Percentiles rank a stretch among this genome's conserved stretches.
These are phyloP conservation scores for Osmanthus fragrans DNA, from an alignment of 257 asterid species.

Conservation along the genomic window DNA sequence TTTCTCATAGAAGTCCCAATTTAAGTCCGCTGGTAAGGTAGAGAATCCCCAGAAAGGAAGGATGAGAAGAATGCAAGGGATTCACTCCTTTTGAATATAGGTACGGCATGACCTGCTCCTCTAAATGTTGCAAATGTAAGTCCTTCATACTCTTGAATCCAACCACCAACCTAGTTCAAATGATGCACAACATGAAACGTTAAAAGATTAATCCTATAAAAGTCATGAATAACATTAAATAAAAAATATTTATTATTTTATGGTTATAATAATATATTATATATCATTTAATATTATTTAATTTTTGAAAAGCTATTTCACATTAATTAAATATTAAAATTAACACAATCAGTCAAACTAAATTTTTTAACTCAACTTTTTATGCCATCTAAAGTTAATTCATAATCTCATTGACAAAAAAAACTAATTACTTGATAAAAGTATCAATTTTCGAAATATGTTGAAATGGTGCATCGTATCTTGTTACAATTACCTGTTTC, in stretches of 20 bases:
- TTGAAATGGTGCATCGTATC: no score
- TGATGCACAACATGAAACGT: neutral
- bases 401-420: no score
- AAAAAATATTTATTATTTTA: no score
- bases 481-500: conserved; percentile 56
- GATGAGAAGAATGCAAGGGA: conserved; percentile 73
- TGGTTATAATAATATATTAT: no score
- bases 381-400: no score
- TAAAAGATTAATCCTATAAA: neutral
- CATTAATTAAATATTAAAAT: no score
- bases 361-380: no score
- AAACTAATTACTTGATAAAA: no score
- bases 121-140: conserved; percentile 86
- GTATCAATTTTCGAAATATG: no score
- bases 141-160: conserved; percentile 84
- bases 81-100: conserved; percentile 78
- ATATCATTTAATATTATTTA: no score
- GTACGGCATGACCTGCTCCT: conserved; percentile 97
- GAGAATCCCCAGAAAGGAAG: conserved; percentile 64
- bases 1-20: neutral
- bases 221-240: neutral
- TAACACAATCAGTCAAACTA: no score
- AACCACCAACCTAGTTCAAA: conserved; percentile 70
- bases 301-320: no score
- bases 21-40: conserved; percentile 46